Base-by-base conservation (phyloP, 768 basidiomycete genomes). In the Wakefieldia striispora region DNA sequence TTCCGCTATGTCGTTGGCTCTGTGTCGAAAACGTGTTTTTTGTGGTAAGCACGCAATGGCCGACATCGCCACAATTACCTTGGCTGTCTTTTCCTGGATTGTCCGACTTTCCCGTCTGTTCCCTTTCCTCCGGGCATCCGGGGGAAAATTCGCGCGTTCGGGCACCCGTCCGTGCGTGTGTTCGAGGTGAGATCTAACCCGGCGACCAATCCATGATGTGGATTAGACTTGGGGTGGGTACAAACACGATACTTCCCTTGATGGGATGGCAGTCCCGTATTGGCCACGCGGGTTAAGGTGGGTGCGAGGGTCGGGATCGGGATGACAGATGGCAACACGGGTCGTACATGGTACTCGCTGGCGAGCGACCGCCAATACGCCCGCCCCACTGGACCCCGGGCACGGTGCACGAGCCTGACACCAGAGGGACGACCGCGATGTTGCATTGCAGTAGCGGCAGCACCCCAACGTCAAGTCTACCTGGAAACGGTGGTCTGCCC, bases 211-310 rank as follows among this genome's bases (percentile, higher is more conserved):
- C 38, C 38, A 34, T 17, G 17, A 11, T 12, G 8, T 29, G 27
- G 27, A 29, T 29, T 29, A 29, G 27, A 29, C 27, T 29, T 11
- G 4, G 24, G 27, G 27, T 29, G 27, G 6, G 41, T 31, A 14
- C 40, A 46, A 37, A 44, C 53, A 48, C 40, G 43, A 11, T 8
- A 21, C 51, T 47, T 16, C 40, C 31, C 26, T 34, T 23, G 47
- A 16, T 21, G 38, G 16, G 24, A 51, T 23, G 13, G 19, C 19
- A 31, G 37, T 24, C 27, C 6, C 19, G 17, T 14, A 37, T 47
- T 33, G 21, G 40, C 31, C 50, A 58, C 39, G 52, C 53, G 45
- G 46, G 36, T 53, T 31, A 40, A 45, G 33, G 35, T 48, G 27
- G 31, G 36, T 38, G 14, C 21, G 26, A 35, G 36, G 29, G 23